Percentiles rank a stretch among this genome's conserved stretches.
These are phyloP conservation scores for Gryganskiella cystojenkinii DNA, from an alignment of 192 early-diverging fungal genomes.

Conservation along the genomic window DNA sequence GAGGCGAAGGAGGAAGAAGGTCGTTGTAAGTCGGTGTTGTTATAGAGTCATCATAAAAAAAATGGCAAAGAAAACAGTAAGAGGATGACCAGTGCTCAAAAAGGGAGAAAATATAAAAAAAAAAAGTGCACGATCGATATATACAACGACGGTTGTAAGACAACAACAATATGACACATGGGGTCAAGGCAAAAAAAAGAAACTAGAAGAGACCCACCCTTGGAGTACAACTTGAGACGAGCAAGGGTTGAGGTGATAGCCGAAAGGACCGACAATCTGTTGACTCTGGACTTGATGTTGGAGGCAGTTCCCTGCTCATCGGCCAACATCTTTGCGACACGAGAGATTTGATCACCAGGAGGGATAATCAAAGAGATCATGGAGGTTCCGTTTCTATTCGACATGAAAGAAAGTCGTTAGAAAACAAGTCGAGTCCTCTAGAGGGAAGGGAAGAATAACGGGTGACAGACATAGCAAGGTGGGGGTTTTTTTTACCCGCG, in stretches of 20 bases:
- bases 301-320: constrained; percentile 99
- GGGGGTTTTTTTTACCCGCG: constrained; percentile 73
- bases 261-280: constrained; percentile 94
- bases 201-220: too few species aligned
- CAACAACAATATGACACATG: too few species aligned
- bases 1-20: not conserved
- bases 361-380: constrained; percentile 99
- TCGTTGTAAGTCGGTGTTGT: too few species aligned
- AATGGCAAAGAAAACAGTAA: not conserved
- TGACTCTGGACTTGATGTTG: constrained; percentile 99
- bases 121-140: too few species aligned
- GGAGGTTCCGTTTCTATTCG: constrained; percentile 91
- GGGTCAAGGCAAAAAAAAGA: not conserved
- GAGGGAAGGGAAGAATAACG: not conserved
- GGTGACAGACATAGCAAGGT: not conserved
- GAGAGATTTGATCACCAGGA: constrained; percentile 93
- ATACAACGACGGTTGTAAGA: too few species aligned
- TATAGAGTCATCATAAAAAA: too few species aligned
- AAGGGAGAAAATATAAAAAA: not conserved
- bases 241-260: constrained; percentile 99
- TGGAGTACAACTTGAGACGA: constrained; percentile 93
- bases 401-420: not conserved
- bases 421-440: not conserved
- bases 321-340: constrained; percentile 91
- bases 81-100: too few species aligned